Percentiles rank a stretch among this genome's conserved stretches.
phyloP scores from a whole-genome alignment of 768 basidiomycete species.

The Pleurotus cornucopiae region DNA sequence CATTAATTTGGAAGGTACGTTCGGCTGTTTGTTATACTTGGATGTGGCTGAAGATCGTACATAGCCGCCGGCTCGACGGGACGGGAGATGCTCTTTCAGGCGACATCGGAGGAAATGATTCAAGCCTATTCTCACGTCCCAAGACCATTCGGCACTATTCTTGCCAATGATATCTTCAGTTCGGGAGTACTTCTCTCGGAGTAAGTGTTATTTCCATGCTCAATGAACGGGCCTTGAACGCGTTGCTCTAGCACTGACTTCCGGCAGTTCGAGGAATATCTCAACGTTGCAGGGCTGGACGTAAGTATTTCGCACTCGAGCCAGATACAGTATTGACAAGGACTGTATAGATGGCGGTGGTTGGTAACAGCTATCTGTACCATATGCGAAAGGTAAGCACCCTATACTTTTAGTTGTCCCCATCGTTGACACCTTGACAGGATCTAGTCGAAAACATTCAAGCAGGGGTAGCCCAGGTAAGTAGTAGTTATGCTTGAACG shows the following conservation, averaged over 20 bases:
- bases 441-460: conserved; percentile 85
- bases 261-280: conserved; percentile 86
- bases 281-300: conserved; percentile 89
- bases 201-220: conserved; percentile 38
- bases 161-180: conserved; percentile 90
- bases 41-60: conserved; percentile 1
- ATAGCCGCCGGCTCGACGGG: conserved; percentile 84
- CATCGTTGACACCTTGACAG: conserved; percentile 22
- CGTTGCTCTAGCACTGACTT: conserved; percentile 75
- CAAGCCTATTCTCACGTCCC: conserved; percentile 84
- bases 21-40: background rate
- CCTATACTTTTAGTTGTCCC: too few species aligned
- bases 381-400: conserved; percentile 77
- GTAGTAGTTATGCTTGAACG: background rate
- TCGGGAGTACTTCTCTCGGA: conserved; percentile 89
- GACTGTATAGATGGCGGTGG: conserved; percentile 72
- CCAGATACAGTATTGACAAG: background rate
- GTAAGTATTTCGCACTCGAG: conserved; percentile 34
- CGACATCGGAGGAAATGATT: conserved; percentile 93
- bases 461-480: conserved; percentile 67
- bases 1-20: conserved; percentile 84
- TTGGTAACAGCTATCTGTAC: conserved; percentile 90
- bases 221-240: background rate
- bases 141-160: conserved; percentile 81
- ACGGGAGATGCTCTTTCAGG: conserved; percentile 91